Base-by-base conservation (phyloP, 495 filamentous ascomycete species). In the Cercophora scortea region DNA sequence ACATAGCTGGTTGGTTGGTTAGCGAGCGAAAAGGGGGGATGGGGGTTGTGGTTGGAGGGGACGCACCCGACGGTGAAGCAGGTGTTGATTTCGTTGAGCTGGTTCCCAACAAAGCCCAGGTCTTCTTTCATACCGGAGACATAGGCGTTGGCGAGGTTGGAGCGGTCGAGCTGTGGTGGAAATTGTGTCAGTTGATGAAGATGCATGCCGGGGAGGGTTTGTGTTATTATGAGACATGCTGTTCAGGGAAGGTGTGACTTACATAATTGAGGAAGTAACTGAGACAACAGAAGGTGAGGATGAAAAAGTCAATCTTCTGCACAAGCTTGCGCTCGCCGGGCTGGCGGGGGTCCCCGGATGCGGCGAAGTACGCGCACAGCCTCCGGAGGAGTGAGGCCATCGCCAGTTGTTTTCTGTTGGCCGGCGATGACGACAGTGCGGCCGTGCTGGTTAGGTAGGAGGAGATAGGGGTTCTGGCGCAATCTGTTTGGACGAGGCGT, bases 91-190 rank as follows among this genome's bases (percentile, higher is more conserved):
- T 71, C 57, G 54, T 81, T 83, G 18, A 79, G 69, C 59, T 85
- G 76, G 61, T 81, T 71, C 7, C 79, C 82, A 0, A 64, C 54
- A 51, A 85, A 80, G 51, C 63, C 54, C 11, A 85, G 70, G 54
- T 84, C 80, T 50, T 83, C 79, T 52, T 80, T 81, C 81, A 86
- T 83, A 1, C 83, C 83, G 0, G 76, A 78, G 32, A 85, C 79
- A 64, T 85, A 85, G 52, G 83, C 82, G 71, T 83, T 82, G 54
- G 69, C 69, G 11, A 86, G 55, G 57, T 83, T 84, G 15, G 76
- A 71, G 7, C 80, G 74, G 61, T 85, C 83, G 33, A 85, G 71
- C 57, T 62, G 39, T 15, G 13, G 36, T 38, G 36, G 8, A 11
- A 8, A 4, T 46, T 32, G 8, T 12, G 25, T 16, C 2, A 42